These are phyloP conservation scores for Eucalyptus pauciflora DNA, from an alignment of 345 rosid species.

Conservation along the genomic window DNA sequence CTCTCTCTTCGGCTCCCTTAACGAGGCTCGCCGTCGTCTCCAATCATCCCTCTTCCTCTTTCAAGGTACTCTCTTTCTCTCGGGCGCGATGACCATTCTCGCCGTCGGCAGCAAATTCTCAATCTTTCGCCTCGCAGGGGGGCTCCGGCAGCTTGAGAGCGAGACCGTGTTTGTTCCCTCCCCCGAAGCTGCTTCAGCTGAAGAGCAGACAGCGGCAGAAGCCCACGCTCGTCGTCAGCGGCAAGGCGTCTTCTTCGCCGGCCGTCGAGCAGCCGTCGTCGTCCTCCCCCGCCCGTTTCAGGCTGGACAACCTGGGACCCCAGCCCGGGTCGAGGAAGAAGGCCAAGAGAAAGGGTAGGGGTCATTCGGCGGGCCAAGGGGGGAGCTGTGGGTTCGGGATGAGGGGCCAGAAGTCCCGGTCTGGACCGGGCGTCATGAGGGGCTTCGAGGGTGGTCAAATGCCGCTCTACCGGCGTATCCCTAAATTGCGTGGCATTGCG, in stretches of 20 bases:
- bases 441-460: constrained; percentile 98
- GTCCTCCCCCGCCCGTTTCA: constrained; percentile 24
- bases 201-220: neutral
- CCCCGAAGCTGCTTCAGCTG: neutral
- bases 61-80: neutral
- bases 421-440: constrained; percentile 80
- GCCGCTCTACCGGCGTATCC: constrained; percentile 85
- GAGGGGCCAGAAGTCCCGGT: constrained; percentile 98
- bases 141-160: neutral
- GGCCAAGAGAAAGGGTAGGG: constrained; percentile 88
- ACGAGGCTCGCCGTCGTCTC: neutral
- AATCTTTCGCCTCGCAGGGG: neutral
- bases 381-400: constrained; percentile 90
- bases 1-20: neutral
- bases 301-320: constrained; percentile 76
- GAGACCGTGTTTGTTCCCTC: neutral
- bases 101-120: neutral
- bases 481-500: constrained; percentile 88
- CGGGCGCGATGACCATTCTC: neutral
- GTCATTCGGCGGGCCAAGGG: constrained; percentile 85
- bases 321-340: constrained; percentile 91
- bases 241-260: constrained; percentile 2
- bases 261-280: neutral
- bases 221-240: constrained; percentile 11
- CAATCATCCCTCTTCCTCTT: neutral